A percentile compares a stretch with the other conserved stretches of the same genome.
Evolutionary conservation across 129 eudicot species (phyloP).

Genomic region (Artemisia tridentata): DNA sequence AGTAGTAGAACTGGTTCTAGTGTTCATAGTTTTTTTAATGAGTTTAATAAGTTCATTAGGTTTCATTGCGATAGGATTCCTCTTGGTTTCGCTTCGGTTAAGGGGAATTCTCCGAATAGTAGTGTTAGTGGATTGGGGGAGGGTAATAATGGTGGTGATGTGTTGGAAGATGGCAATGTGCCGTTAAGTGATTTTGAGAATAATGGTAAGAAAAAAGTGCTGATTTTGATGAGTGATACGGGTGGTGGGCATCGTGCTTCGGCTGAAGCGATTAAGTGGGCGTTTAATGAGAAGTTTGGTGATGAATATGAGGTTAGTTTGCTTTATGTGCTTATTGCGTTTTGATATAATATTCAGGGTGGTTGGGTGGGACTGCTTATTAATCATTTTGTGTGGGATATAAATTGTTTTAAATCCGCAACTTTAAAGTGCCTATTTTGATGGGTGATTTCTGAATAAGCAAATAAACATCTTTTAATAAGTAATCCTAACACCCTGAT

Average conservation of each 20-base stretch:
- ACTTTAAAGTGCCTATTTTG: too few species aligned
- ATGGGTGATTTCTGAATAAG: too few species aligned
- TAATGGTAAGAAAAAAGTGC: constrained; percentile 63
- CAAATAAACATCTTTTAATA: too few species aligned
- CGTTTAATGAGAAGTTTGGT: constrained; percentile 78
- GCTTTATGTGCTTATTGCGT: neutral
- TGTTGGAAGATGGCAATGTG: constrained; percentile 52
- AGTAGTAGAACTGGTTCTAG: constrained; percentile 42
- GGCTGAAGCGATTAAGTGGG: constrained; percentile 91
- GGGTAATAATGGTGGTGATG: constrained; percentile 54
- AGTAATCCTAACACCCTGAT: too few species aligned
- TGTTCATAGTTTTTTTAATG: constrained; percentile 37
- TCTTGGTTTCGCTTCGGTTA: constrained; percentile 66
- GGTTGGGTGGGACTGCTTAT: too few species aligned
- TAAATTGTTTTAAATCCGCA: neutral
- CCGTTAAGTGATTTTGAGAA: constrained; percentile 47
- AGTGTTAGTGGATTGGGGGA: constrained; percentile 49
- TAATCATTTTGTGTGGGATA: neutral
- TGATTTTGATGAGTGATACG: constrained; percentile 97
- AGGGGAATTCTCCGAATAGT: constrained; percentile 34
- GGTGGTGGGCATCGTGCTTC: constrained; percentile 99
- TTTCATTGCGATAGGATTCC: constrained; percentile 76
- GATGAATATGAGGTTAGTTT: constrained; percentile 77
- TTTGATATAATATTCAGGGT: too few species aligned
- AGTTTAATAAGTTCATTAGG: constrained; percentile 65